These are phyloP conservation scores for Penicillium sp. DNA, from an alignment of 2,329 filamentous ascomycete genomes.

Conservation along the genomic window DNA sequence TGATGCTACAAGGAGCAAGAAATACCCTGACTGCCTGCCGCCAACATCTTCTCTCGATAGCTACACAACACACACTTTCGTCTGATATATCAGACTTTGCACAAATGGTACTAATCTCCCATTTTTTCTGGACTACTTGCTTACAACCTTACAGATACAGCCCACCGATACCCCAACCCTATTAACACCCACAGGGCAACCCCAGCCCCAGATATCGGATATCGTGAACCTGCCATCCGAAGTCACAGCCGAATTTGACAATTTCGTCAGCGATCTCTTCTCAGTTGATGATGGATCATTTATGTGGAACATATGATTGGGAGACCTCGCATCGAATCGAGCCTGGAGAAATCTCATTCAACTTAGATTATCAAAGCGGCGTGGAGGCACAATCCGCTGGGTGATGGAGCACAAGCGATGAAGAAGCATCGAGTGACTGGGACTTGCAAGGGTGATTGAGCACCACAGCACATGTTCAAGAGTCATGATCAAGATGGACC, in stretches of 20 bases:
- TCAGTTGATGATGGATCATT: conserved; percentile 22
- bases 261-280: conserved; percentile 23
- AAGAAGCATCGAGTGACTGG: not conserved
- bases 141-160: conserved; percentile 9
- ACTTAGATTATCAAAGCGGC: not conserved
- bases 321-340: not conserved
- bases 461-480: too few species aligned
- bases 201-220: conserved; percentile 12
- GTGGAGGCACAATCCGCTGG: conserved; percentile 4
- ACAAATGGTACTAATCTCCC: conserved; percentile 3
- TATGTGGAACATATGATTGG: conserved; percentile 18
- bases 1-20: conserved; percentile 32
- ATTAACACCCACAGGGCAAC: not conserved
- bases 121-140: not conserved
- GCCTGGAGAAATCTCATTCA: not conserved
- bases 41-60: conserved; percentile 18
- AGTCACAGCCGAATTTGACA: conserved; percentile 19
- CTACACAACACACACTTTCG: conserved; percentile 2
- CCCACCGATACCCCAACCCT: not conserved
- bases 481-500: too few species aligned
- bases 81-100: not conserved
- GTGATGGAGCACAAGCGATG: not conserved
- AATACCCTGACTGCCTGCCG: conserved; percentile 25
- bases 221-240: conserved; percentile 12
- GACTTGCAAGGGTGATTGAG: too few species aligned